phyloP scores from a whole-genome alignment of 345 rosid species.

The Euphorbia tirucalli region DNA sequence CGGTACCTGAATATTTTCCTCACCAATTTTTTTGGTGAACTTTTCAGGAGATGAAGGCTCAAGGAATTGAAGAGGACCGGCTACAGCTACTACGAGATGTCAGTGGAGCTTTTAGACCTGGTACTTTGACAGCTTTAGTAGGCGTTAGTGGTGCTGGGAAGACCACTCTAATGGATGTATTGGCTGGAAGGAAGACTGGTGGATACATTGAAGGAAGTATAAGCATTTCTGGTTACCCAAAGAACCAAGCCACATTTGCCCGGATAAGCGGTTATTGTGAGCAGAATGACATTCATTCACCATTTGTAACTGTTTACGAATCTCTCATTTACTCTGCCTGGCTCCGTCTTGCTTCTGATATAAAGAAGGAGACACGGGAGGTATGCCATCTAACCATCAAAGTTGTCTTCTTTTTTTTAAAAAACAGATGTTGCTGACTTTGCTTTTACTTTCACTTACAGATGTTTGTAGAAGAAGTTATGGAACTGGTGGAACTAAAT shows the following conservation, averaged over 20 bases:
- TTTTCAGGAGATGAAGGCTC: too few species aligned
- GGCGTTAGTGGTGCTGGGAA: slow-evolving; percentile 91
- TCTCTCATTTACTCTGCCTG: slow-evolving; percentile 73
- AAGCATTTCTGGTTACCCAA: slow-evolving; percentile 67
- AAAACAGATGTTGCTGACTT: not conserved
- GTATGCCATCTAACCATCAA: slow-evolving; percentile 17
- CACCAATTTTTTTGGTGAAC: not conserved
- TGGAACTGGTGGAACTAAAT: too few species aligned
- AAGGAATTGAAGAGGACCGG: too few species aligned
- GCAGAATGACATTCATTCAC: slow-evolving; percentile 83
- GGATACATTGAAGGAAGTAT: slow-evolving; percentile 65
- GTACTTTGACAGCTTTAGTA: slow-evolving; percentile 69
- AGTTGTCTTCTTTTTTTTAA: not conserved
- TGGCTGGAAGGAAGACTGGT: too few species aligned
- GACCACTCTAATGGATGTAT: slow-evolving; percentile 78
- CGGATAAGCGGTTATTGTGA: slow-evolving; percentile 80
- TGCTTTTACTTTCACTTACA: slow-evolving; percentile 8
- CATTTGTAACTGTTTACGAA: slow-evolving; percentile 67
- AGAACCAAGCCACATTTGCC: slow-evolving; percentile 74
- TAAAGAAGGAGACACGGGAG: slow-evolving; percentile 37
- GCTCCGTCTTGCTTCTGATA: slow-evolving; percentile 61
- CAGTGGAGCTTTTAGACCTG: slow-evolving; percentile 85
- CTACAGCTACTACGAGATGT: too few species aligned
- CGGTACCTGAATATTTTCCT: not conserved
- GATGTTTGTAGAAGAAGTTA: slow-evolving; percentile 62